A percentile compares a stretch with the other conserved stretches of the same genome.
These are phyloP conservation scores for Colletotrichum navitas DNA, from an alignment of 2,329 filamentous ascomycete species.

Conservation along the genomic window DNA sequence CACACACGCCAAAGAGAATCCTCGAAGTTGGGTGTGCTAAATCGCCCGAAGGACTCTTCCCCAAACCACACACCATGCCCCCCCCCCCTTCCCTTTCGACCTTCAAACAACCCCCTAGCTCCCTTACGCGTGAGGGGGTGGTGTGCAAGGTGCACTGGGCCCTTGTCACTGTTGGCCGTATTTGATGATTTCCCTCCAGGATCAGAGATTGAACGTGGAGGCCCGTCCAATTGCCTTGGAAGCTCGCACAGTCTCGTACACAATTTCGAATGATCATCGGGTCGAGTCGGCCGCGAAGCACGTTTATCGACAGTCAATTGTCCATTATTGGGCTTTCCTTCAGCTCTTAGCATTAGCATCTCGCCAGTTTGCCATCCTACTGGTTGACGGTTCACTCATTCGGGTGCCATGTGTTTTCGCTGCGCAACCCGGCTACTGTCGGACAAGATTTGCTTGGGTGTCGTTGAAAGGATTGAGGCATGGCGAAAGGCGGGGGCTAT, in stretches of 20 bases:
- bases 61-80: constrained; percentile 27
- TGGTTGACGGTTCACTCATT: background rate
- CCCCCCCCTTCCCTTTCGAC: constrained; percentile 16
- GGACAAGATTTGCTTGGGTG: constrained; percentile 29
- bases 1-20: constrained; percentile 1
- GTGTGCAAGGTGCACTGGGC: constrained; percentile 34
- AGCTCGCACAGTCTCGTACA: constrained; percentile 13
- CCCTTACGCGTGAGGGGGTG: constrained; percentile 22
- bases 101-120: constrained; percentile 9
- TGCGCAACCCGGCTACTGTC: constrained; percentile 23
- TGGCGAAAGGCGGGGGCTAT: background rate
- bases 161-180: constrained; percentile 26
- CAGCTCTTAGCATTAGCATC: background rate
- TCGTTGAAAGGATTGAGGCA: constrained; percentile 28
- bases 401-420: constrained; percentile 29
- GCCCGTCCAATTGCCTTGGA: constrained; percentile 37
- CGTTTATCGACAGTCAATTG: constrained; percentile 18
- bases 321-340: constrained; percentile 22
- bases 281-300: constrained; percentile 34
- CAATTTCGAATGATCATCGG: constrained; percentile 19
- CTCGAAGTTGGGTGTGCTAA: constrained; percentile 8
- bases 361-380: constrained; percentile 19
- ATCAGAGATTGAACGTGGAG: constrained; percentile 39
- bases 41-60: background rate
- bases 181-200: constrained; percentile 39